Evolutionary conservation across 306 rosid species (phyloP).

Genomic region (Ceratonia siliqua): DNA sequence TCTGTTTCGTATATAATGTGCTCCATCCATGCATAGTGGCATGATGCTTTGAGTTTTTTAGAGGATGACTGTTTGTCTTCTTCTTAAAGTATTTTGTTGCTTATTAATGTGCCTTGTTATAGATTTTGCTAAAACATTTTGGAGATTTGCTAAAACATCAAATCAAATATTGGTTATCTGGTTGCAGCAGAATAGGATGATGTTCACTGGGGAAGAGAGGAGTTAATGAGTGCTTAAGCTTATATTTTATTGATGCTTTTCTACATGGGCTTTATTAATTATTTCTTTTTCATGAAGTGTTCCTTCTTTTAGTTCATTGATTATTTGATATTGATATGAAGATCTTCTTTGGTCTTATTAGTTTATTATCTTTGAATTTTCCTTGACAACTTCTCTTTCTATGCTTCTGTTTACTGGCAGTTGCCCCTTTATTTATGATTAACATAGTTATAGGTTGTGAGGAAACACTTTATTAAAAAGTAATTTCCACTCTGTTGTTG

Average conservation of each 20-base stretch:
- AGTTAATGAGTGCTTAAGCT: conserved; percentile 9
- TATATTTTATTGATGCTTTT: neutral
- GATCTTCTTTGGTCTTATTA: neutral
- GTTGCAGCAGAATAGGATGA: conserved; percentile 2
- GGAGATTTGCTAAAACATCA: neutral
- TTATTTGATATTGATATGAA: neutral
- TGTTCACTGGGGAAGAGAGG: neutral
- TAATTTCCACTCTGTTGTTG: neutral
- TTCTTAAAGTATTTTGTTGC: neutral
- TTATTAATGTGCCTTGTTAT: neutral
- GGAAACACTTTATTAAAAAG: neutral
- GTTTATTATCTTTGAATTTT: neutral
- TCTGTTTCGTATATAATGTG: neutral
- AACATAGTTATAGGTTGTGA: neutral
- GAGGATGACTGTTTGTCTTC: neutral
- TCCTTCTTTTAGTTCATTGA: neutral
- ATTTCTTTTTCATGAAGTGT: neutral
- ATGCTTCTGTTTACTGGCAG: neutral
- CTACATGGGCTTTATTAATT: neutral
- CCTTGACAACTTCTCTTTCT: neutral
- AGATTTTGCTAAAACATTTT: neutral
- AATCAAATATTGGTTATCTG: conserved; percentile 12
- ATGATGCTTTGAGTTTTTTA: neutral
- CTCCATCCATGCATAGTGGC: neutral
- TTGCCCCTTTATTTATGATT: conserved; percentile 3